Evolutionary conservation across 148 eudicot genomes (phyloP).

Genomic region (Simmondsia chinensis): DNA sequence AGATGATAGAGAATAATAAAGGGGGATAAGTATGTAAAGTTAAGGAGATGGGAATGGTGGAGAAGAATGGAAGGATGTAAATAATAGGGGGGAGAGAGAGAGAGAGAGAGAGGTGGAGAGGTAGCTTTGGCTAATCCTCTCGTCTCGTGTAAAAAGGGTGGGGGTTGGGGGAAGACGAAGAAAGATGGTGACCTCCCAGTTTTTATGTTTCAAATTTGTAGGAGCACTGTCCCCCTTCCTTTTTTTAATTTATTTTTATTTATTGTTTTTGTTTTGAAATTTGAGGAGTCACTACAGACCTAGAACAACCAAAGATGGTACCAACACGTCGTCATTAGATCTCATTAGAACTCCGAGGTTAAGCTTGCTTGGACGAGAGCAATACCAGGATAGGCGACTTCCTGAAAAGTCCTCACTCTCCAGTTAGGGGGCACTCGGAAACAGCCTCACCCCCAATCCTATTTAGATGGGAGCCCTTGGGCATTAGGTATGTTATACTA

Average conservation of each 20-base stretch:
- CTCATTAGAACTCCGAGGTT: too few relatives aligned
- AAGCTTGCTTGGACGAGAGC: too few relatives aligned
- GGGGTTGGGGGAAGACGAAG: too few relatives aligned
- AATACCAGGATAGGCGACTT: too few relatives aligned
- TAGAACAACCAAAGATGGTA: too few relatives aligned
- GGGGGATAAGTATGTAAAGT: constrained; percentile 7
- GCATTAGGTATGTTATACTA: too few relatives aligned
- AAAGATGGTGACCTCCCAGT: constrained; percentile 47
- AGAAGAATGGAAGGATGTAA: constrained; percentile 20
- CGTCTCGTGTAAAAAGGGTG: constrained; percentile 51
- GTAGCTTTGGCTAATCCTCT: constrained; percentile 45
- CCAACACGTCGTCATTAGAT: too few relatives aligned
- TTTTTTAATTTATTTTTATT: neutral
- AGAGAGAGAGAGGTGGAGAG: constrained; percentile 19
- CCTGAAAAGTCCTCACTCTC: too few relatives aligned
- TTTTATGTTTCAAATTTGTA: constrained; percentile 15
- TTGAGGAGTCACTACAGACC: neutral
- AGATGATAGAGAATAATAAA: constrained; percentile 5
- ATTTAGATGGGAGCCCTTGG: too few relatives aligned
- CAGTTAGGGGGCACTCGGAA: too few relatives aligned
- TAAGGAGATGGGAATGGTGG: constrained; percentile 19
- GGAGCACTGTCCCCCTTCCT: constrained; percentile 4
- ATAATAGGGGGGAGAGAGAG: constrained; percentile 10
- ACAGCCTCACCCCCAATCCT: too few relatives aligned
- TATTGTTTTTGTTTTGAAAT: neutral